Percentiles rank a stretch among this genome's conserved stretches.
Conservation (phyloP, 257 asterid species). For the Solanum pimpinellifolium region DNA sequence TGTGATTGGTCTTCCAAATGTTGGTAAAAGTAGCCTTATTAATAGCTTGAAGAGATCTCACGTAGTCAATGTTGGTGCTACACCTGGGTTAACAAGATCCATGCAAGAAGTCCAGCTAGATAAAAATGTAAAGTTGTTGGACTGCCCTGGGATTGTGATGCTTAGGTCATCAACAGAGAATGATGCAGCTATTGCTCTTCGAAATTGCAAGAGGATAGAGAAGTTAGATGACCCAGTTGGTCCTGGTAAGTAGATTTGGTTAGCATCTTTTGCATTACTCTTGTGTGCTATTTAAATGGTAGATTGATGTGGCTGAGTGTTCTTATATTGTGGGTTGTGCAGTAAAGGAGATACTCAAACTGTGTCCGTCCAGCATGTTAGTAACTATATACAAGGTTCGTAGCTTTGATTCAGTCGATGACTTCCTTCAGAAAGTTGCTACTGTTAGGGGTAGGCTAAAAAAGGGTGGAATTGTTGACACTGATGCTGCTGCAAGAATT, state of each 20-base stretch:
- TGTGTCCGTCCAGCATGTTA: conserved; percentile 57
- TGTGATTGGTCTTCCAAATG: conserved; percentile 92
- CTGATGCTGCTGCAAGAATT: conserved; percentile 80
- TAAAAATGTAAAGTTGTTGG: conserved; percentile 72
- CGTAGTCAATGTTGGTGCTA: conserved; percentile 84
- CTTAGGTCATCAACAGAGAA: conserved; percentile 56
- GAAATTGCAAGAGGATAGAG: conserved; percentile 94
- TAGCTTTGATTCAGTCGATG: conserved; percentile 66
- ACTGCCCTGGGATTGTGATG: conserved; percentile 95
- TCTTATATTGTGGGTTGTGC: conserved; percentile 9
- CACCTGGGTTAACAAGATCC: conserved; percentile 91
- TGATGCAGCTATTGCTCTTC: conserved; percentile 74
- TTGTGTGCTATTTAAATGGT: neutral
- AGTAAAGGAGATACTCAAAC: conserved; percentile 88
- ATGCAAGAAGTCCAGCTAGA: conserved; percentile 93
- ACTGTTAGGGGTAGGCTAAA: conserved; percentile 75
- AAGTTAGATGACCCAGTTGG: conserved; percentile 79
- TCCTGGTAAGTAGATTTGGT: conserved; percentile 44
- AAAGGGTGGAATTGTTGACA: conserved; percentile 83
- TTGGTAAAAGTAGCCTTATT: conserved; percentile 92
- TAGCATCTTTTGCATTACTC: neutral
- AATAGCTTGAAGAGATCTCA: conserved; percentile 89
- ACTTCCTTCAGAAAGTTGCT: conserved; percentile 84
- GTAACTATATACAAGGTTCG: conserved; percentile 68
- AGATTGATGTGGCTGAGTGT: neutral